These are phyloP conservation scores for Podospora pseudopauciseta DNA, from an alignment of 495 filamentous ascomycete species.

Conservation along the genomic window DNA sequence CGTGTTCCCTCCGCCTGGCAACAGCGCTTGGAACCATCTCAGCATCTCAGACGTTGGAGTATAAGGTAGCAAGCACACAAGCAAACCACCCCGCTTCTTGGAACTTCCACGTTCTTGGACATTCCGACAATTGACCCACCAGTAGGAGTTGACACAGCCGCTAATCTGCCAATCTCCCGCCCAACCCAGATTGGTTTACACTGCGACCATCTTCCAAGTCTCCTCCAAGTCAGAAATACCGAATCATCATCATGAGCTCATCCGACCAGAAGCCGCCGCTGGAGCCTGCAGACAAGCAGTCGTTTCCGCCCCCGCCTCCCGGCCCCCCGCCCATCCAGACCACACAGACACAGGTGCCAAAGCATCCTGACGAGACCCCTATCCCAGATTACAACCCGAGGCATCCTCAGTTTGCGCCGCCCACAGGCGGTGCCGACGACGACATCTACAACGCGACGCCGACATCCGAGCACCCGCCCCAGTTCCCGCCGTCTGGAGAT, in stretches of 20 bases:
- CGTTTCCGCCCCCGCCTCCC: conserved; percentile 26
- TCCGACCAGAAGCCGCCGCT: conserved; percentile 7
- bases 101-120: background rate
- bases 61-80: background rate
- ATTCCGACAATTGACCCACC: background rate
- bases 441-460: conserved; percentile 32
- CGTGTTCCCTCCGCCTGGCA: background rate
- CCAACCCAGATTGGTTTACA: background rate
- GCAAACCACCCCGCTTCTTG: background rate
- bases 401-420: conserved; percentile 26
- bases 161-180: background rate
- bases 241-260: conserved; percentile 1
- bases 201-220: background rate
- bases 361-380: conserved; percentile 29
- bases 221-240: background rate
- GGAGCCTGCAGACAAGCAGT: conserved; percentile 12
- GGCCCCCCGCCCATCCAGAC: conserved; percentile 19
- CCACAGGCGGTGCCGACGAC: conserved; percentile 6
- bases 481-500: conserved; percentile 13
- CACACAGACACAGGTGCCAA: conserved; percentile 7
- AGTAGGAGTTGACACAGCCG: background rate
- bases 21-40: too few relatives aligned
- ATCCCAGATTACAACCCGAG: conserved; percentile 32
- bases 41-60: background rate
- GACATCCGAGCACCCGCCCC: conserved; percentile 23